A percentile compares a stretch with the other conserved stretches of the same genome.
Conservation (phyloP, 2,329 filamentous ascomycete species). For the Ophiostoma australiae region DNA sequence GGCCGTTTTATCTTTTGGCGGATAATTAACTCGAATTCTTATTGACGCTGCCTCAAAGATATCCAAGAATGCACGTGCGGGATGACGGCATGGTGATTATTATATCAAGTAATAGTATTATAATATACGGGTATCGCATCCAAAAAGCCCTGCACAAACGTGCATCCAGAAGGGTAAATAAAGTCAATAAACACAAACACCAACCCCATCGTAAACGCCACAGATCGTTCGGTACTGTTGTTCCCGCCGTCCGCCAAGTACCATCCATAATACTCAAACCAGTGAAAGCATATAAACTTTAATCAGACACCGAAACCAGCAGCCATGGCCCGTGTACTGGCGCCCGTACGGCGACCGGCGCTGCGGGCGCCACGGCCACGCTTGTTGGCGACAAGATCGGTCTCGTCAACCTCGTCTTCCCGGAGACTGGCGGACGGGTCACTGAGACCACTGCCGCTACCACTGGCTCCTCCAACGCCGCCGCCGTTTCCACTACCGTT, state of each 20-base stretch:
- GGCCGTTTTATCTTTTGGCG: not conserved
- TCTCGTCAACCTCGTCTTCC: slow-evolving; percentile 29
- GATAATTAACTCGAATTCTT: not conserved
- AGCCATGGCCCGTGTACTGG: slow-evolving; percentile 20
- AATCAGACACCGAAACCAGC: slow-evolving; percentile 28
- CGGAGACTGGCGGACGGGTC: slow-evolving; percentile 11
- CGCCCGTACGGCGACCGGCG: slow-evolving; percentile 23
- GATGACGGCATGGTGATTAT: not conserved
- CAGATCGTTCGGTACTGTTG: not conserved
- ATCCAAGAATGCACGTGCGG: not conserved
- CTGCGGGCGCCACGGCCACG: slow-evolving; percentile 21
- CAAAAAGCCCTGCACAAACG: not conserved
- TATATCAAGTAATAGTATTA: not conserved
- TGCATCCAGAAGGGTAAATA: not conserved
- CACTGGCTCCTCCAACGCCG: not conserved
- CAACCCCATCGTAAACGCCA: not conserved
- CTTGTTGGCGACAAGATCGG: slow-evolving; percentile 22
- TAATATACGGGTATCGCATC: slow-evolving; percentile 5
- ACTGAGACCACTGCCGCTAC: not conserved
- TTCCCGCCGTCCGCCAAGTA: not conserved
- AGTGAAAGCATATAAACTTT: not conserved
- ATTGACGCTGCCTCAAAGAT: not conserved
- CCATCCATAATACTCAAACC: not conserved
- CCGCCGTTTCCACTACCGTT: not conserved
- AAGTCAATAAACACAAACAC: not conserved